phyloP scores from a whole-genome alignment of 768 basidiomycete genomes.

The Sarcomyxa edulis region DNA sequence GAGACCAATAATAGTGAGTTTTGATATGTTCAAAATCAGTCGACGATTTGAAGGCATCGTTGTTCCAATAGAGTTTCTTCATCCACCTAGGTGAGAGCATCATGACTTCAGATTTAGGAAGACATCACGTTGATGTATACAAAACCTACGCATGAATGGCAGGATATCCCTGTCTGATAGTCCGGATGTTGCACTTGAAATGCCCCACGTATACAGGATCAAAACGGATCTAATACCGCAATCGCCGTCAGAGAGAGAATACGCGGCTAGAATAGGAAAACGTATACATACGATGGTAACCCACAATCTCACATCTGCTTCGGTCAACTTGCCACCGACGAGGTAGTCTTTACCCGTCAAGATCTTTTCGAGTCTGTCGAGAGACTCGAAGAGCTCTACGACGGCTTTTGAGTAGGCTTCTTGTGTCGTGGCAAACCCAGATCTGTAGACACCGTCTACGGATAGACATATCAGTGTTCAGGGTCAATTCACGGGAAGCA shows the following conservation, averaged over 20 bases:
- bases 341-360: slow-evolving; percentile 79
- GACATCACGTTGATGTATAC: neutral
- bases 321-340: slow-evolving; percentile 77
- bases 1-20: slow-evolving; percentile 68
- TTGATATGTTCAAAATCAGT: slow-evolving; percentile 92
- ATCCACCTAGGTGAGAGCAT: slow-evolving; percentile 66
- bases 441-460: slow-evolving; percentile 80
- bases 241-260: neutral
- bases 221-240: slow-evolving; percentile 61
- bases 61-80: slow-evolving; percentile 88
- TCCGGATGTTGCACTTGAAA: slow-evolving; percentile 91
- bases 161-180: slow-evolving; percentile 85
- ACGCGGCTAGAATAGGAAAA: neutral
- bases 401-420: slow-evolving; percentile 80
- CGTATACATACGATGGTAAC: slow-evolving; percentile 75
- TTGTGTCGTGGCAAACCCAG: slow-evolving; percentile 83
- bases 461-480: neutral
- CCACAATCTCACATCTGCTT: slow-evolving; percentile 82
- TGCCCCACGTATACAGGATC: slow-evolving; percentile 87
- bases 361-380: slow-evolving; percentile 78
- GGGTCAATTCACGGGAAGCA: neutral
- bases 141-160: slow-evolving; percentile 59
- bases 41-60: slow-evolving; percentile 78
- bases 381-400: slow-evolving; percentile 62
- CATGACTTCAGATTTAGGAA: neutral